phyloP scores from a whole-genome alignment of 2,329 filamentous ascomycete species.

The Acrodontium crateriforme region DNA sequence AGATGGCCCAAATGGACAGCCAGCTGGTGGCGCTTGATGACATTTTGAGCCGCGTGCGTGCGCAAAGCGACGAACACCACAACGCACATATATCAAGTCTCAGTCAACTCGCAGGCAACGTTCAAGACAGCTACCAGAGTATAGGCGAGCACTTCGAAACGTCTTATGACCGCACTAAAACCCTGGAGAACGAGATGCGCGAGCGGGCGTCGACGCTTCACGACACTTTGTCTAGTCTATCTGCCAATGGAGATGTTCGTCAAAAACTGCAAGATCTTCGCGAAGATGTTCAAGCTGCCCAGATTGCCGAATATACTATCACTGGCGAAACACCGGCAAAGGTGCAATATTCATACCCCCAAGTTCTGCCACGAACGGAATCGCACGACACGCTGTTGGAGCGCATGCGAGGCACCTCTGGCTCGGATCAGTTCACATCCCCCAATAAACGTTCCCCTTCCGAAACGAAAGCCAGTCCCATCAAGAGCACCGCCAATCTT shows the following conservation, averaged over 20 bases:
- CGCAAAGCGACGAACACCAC: slow-evolving; percentile 68
- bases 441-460: slow-evolving; percentile 20
- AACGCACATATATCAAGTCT: slow-evolving; percentile 54
- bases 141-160: slow-evolving; percentile 57
- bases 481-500: slow-evolving; percentile 16
- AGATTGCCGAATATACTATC: slow-evolving; percentile 64
- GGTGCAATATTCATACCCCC: slow-evolving; percentile 66
- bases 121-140: slow-evolving; percentile 58
- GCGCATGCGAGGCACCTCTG: slow-evolving; percentile 31
- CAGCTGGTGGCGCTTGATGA: slow-evolving; percentile 85
- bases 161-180: slow-evolving; percentile 53
- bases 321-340: slow-evolving; percentile 83
- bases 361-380: slow-evolving; percentile 62
- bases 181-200: slow-evolving; percentile 55
- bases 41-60: slow-evolving; percentile 69
- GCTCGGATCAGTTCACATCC: slow-evolving; percentile 16
- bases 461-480: slow-evolving; percentile 15
- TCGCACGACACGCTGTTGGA: slow-evolving; percentile 44
- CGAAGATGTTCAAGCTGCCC: slow-evolving; percentile 48
- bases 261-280: slow-evolving; percentile 60
- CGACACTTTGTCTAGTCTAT: slow-evolving; percentile 48
- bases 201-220: slow-evolving; percentile 45
- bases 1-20: slow-evolving; percentile 72
- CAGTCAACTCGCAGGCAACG: slow-evolving; percentile 49
- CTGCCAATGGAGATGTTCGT: slow-evolving; percentile 41